Evolutionary conservation across 1,284 basidiomycete genomes (phyloP).

Genomic region (Agroathelia rolfsii): DNA sequence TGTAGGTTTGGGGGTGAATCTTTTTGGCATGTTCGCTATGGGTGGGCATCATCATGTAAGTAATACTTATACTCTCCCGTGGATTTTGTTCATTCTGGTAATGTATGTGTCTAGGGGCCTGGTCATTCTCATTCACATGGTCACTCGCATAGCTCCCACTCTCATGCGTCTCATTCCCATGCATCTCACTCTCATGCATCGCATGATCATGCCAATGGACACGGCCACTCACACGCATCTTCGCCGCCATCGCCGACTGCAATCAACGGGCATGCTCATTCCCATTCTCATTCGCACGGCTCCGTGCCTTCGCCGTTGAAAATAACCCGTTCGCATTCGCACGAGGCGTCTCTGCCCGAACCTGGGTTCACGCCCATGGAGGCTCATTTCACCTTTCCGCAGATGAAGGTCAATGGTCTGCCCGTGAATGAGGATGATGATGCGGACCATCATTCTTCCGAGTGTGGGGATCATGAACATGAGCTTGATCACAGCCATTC

Average conservation of each 20-base stretch:
- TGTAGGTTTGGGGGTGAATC: slow-evolving; percentile 85
- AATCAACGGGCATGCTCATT: slow-evolving; percentile 11
- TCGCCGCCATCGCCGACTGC: slow-evolving; percentile 1
- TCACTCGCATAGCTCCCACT: no score
- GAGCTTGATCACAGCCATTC: slow-evolving; percentile 19
- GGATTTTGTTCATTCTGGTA: slow-evolving; percentile 11
- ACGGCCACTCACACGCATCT: slow-evolving; percentile 8
- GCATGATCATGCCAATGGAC: slow-evolving; percentile 11
- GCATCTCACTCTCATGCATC: slow-evolving; percentile 8
- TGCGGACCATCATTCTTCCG: slow-evolving; percentile 11
- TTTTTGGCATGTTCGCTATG: slow-evolving; percentile 99
- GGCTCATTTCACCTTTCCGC: slow-evolving; percentile 3
- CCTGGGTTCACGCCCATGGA: slow-evolving; percentile 9
- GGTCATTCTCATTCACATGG: slow-evolving; percentile 26
- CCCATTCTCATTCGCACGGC: slow-evolving; percentile 14
- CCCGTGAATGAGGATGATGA: slow-evolving; percentile 9
- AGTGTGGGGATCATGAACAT: slow-evolving; percentile 18
- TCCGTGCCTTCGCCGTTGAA: no score
- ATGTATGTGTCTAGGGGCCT: no score
- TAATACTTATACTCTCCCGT: no score
- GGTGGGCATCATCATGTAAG: slow-evolving; percentile 85
- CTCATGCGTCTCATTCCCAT: slow-evolving; percentile 8
- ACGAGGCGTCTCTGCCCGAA: slow-evolving; percentile 25
- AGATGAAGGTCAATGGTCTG: slow-evolving; percentile 3
- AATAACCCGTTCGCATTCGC: no score